phyloP scores from a whole-genome alignment of 2,329 filamentous ascomycete species.

The Monosporascus cannonballus region DNA sequence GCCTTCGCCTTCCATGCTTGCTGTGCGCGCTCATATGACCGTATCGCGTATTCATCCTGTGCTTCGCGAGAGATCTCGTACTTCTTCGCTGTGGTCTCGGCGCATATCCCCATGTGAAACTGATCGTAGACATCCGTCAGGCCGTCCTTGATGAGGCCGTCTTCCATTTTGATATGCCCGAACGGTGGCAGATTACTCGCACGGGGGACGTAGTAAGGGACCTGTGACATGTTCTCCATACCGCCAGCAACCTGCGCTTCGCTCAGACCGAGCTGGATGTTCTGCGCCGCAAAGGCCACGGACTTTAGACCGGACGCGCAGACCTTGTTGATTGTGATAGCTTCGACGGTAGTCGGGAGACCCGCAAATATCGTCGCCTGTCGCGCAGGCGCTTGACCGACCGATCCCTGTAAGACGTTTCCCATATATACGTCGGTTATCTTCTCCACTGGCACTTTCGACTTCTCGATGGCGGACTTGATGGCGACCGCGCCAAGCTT shows the following conservation, averaged over 20 bases:
- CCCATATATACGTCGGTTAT: constrained; percentile 97
- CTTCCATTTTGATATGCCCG: constrained; percentile 80
- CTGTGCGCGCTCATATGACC: constrained; percentile 84
- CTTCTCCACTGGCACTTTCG: constrained; percentile 70
- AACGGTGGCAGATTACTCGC: constrained; percentile 79
- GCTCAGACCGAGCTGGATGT: constrained; percentile 85
- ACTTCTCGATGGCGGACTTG: constrained; percentile 83
- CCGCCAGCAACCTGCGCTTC: constrained; percentile 89
- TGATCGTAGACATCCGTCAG: constrained; percentile 95
- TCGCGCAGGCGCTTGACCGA: constrained; percentile 86
- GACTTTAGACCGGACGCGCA: constrained; percentile 94
- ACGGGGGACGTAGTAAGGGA: constrained; percentile 84
- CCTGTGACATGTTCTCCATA: constrained; percentile 96
- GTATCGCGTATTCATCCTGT: constrained; percentile 87
- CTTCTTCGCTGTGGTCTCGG: constrained; percentile 90
- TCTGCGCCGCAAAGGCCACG: constrained; percentile 82
- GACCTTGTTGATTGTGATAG: constrained; percentile 95
- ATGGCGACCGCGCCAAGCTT: constrained; percentile 86
- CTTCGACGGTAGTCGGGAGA: constrained; percentile 73
- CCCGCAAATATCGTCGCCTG: constrained; percentile 89
- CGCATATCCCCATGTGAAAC: constrained; percentile 97
- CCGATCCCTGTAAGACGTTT: constrained; percentile 77
- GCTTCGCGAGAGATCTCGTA: constrained; percentile 72
- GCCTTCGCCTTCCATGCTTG: constrained; percentile 76
- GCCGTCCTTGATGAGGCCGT: constrained; percentile 90